Evolutionary conservation across 176 grass and related monocot genomes (phyloP), one percentile per base, ranked within the genome.

Genomic region (barley (Hordeum vulgare)): DNA sequence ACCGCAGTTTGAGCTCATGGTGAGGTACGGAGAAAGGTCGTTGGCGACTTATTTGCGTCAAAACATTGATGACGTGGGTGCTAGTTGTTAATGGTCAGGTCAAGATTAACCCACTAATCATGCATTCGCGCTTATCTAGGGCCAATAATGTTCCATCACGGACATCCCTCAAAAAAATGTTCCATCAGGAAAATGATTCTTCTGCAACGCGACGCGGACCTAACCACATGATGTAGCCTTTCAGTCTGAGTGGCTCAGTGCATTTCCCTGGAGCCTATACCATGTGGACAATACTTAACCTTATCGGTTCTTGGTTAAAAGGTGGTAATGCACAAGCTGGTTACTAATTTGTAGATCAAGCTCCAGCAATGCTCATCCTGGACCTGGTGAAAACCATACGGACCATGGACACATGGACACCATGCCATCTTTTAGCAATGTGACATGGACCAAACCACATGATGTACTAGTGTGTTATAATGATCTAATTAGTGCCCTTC

Each of bases 371-470:
- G 74, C 58, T 66, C 74, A 25, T 47, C 59, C 64, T 90, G 73
- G 61, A 65, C 62, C 60, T 66, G 51, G 33, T 36, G 60, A 76
- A 76, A 53, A 35, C 14, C 25, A 84, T 65, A 54, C 78, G 81
- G 13, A 65, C 79, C 66, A 78, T 13, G 72, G 83, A 66, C 78
- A 64, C 83, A 35, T n/a, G 40, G 37, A 25, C 27, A 74, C 57
- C 36, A n/a, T 78, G 44, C 64, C 74, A 72, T 36, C 79, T 77
- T 84, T 82, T 66, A 60, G 74, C 47, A 83, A 90, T 73, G 79
- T 86, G 83, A 90, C 88, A 66, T 27, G 79, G 76, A 90, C 84
- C 88, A 79, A 90, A 86, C 79, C 76, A 58, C 79, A 73, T 74
- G 84, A 86, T 86, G 84, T 67, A 60, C 65, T 11, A 10, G 79